A percentile compares a stretch with the other conserved stretches of the same genome.
Evolutionary conservation across 2,329 filamentous ascomycete genomes (phyloP).

Genomic region (Penicillium thymicola): DNA sequence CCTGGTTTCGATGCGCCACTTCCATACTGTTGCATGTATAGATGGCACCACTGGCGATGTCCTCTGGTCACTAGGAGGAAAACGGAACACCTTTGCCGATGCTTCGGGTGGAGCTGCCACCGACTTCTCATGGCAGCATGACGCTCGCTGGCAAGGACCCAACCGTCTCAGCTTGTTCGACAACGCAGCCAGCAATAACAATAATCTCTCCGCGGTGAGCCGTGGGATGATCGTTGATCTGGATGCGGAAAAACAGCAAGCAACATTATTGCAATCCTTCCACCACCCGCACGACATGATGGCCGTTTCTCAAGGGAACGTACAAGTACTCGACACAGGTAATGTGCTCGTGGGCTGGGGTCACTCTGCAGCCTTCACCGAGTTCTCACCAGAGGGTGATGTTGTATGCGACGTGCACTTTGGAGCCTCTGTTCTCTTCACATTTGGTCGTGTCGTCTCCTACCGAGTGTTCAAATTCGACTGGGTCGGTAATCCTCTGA

Average conservation of each 20-base stretch:
- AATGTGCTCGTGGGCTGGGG: conserved; percentile 53
- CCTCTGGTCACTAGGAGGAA: conserved; percentile 30
- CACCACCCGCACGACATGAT: conserved; percentile 19
- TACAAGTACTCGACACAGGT: conserved; percentile 28
- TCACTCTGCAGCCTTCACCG: conserved; percentile 50
- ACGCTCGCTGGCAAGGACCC: conserved; percentile 28
- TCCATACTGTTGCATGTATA: conserved; percentile 39
- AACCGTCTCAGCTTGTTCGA: conserved; percentile 26
- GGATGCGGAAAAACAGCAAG: conserved; percentile 7
- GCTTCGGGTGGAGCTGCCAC: conserved; percentile 22
- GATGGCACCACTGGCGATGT: conserved; percentile 32
- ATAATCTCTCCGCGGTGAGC: conserved; percentile 12
- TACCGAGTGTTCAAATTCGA: conserved; percentile 55
- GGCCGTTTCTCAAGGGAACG: conserved; percentile 20
- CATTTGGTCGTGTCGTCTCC: conserved; percentile 50
- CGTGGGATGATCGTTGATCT: conserved; percentile 18
- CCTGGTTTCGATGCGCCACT: conserved; percentile 42
- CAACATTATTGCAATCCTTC: conserved; percentile 13
- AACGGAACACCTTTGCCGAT: conserved; percentile 28
- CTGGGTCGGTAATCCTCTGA: conserved; percentile 52
- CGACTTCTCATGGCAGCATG: conserved; percentile 30
- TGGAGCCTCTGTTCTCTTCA: conserved; percentile 47
- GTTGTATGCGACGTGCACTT: conserved; percentile 30
- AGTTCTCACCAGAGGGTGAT: conserved; percentile 36
- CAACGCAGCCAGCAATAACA: conserved; percentile 23